Evolutionary conservation across 257 asterid species (phyloP), one percentile per base, ranked within the genome.

Genomic region (Nicotiana obtusifolia): DNA sequence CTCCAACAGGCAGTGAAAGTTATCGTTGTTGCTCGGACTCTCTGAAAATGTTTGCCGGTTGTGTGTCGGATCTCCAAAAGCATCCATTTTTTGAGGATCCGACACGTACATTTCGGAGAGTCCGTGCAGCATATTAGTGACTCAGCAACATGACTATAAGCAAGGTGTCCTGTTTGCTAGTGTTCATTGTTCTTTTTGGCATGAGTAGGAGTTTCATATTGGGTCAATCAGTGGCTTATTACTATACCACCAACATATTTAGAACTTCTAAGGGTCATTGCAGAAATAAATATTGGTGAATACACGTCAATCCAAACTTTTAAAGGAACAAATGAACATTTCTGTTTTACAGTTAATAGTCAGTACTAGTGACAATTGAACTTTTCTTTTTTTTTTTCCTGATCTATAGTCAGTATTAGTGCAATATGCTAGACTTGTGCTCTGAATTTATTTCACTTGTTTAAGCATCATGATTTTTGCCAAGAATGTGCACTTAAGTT

Each of bases 211-310:
- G 79, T 73, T 14, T 22, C 47, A 28, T 13, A 71, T 68, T 37
- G 77, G 77, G 30, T 37, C 56, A 67, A 6, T 69, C 77, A 69
- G 33, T 69, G 57, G 78, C 35, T 20, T 69, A 41, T 41, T 22
- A 44, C 37, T 1, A 11, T 69, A 41, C 33, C 56, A 37, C 77
- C 77, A 69, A 41, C 57, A 69, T 6, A 41, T 20, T n/a, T 69
- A 69, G 56, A 28, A 71, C 20, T 71, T 71, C 59, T 44, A 44
- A 71, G 59, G 78, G 35, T 71, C 78, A 44, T 71, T 13, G 78
- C 78, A 71, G 59, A 71, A 71, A 71, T 14, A 71, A 44, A 71
- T 71, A 71, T 71, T 44, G 60, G 57, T 44, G 78, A 71, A 71
- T 71, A 71, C 60, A 71, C 19, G 35, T 13, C 49, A 71, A 71